Percentiles rank a stretch among this genome's conserved stretches.
Evolutionary conservation across 345 rosid species (phyloP).

Genomic region (Dimocarpus longan): DNA sequence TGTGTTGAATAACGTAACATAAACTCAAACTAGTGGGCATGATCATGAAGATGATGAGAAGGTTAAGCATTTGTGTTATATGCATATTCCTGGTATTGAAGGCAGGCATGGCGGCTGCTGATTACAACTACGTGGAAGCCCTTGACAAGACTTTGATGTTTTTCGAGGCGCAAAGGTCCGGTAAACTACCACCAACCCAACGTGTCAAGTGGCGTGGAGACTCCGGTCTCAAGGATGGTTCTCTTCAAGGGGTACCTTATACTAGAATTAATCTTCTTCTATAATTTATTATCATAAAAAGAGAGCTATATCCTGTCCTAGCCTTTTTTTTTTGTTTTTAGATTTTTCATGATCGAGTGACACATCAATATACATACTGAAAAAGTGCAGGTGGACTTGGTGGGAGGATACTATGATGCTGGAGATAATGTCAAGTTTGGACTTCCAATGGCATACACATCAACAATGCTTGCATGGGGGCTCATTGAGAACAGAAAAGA

Average conservation of each 20-base stretch:
- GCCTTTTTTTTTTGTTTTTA: too few relatives aligned
- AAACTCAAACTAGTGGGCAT: not conserved
- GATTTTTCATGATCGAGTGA: too few relatives aligned
- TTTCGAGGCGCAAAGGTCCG: conserved; percentile 72
- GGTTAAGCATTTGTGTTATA: conserved; percentile 12
- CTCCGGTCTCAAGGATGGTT: conserved; percentile 66
- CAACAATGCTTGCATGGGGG: conserved; percentile 82
- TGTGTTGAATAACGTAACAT: not conserved
- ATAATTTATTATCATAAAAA: too few relatives aligned
- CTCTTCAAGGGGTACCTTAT: conserved; percentile 48
- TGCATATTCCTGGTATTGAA: conserved; percentile 25
- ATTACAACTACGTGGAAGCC: conserved; percentile 53
- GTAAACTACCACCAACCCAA: conserved; percentile 47
- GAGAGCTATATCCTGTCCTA: too few relatives aligned
- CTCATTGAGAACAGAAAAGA: conserved; percentile 61
- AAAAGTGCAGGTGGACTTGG: conserved; percentile 60
- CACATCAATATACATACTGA: too few relatives aligned
- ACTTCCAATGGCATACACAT: conserved; percentile 78
- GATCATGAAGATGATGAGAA: conserved; percentile 15
- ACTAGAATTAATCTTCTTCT: too few relatives aligned
- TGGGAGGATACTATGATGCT: conserved; percentile 91
- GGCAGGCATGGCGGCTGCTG: conserved; percentile 26
- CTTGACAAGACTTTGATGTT: conserved; percentile 67
- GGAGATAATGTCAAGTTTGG: conserved; percentile 96
- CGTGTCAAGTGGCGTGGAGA: conserved; percentile 67